phyloP scores from a whole-genome alignment of 1,284 basidiomycete genomes.

The Flammula alnicola region DNA sequence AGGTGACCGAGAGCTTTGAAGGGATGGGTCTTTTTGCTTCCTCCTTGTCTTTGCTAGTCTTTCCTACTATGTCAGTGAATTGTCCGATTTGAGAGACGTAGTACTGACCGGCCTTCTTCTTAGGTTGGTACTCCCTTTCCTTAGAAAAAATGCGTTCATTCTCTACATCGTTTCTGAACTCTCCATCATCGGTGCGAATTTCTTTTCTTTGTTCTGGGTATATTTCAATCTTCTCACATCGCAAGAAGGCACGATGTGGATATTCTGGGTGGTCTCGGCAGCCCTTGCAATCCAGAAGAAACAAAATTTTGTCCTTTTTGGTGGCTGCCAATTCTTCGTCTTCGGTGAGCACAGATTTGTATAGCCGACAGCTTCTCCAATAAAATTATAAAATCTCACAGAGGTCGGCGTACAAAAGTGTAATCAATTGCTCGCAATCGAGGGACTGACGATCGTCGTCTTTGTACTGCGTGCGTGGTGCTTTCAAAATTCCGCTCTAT shows the following conservation, averaged over 20 bases:
- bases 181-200: constrained; percentile 11
- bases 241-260: constrained; percentile 14
- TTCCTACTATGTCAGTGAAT: constrained; percentile 14
- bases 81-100: not conserved
- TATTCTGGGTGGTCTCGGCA: constrained; percentile 18
- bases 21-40: constrained; percentile 13
- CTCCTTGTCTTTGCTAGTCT: constrained; percentile 5
- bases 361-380: no score
- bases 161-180: constrained; percentile 17
- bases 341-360: no score
- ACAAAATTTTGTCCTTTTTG: no score
- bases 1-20: constrained; percentile 7
- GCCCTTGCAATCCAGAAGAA: constrained; percentile 15
- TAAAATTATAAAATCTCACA: no score
- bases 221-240: not conserved
- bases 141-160: constrained; percentile 18
- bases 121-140: constrained; percentile 15
- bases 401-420: no score
- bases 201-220: not conserved
- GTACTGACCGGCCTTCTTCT: not conserved
- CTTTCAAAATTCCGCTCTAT: no score
- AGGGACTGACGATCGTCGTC: no score
- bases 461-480: no score
- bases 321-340: no score
- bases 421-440: no score